Conservation (phyloP, 192 early-diverging fungal species). For the Backusella sp. region DNA sequence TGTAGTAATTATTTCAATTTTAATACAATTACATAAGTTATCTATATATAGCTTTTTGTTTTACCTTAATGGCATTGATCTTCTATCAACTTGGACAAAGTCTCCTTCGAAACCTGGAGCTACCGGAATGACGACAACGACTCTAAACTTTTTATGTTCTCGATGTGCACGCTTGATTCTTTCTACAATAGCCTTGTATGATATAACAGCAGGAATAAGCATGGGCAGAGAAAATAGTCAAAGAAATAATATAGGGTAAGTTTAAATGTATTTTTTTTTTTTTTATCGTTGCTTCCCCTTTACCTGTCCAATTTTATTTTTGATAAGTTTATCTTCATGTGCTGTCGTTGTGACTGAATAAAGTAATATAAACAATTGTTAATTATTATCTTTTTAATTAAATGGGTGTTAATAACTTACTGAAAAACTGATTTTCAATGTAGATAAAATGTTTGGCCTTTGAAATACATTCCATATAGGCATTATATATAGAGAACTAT, state of each 20-base stretch:
- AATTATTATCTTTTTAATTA: neutral
- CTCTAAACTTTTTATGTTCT: slow-evolving; percentile 64
- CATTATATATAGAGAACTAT: slow-evolving; percentile 76
- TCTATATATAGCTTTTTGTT: neutral
- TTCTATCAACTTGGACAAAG: slow-evolving; percentile 45
- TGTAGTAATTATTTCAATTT: neutral
- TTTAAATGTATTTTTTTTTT: neutral
- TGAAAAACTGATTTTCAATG: slow-evolving; percentile 95
- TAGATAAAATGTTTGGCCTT: slow-evolving; percentile 88
- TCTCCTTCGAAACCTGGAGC: slow-evolving; percentile 86
- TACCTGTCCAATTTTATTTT: slow-evolving; percentile 44
- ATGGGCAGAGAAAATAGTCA: neutral
- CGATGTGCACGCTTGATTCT: slow-evolving; percentile 72
- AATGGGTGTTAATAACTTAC: slow-evolving; percentile 30
- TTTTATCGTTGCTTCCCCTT: neutral
- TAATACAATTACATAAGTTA: neutral
- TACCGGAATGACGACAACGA: slow-evolving; percentile 79
- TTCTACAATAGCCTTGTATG: slow-evolving; percentile 60
- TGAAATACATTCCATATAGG: slow-evolving; percentile 75
- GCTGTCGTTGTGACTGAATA: slow-evolving; percentile 48
- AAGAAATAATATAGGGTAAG: neutral
- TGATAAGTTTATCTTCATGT: slow-evolving; percentile 41
- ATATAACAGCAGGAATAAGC: neutral
- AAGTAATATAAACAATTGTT: neutral
- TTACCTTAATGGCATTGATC: slow-evolving; percentile 30